Conservation (phyloP, 163 green algal species). For the Chloroidium sp. region DNA sequence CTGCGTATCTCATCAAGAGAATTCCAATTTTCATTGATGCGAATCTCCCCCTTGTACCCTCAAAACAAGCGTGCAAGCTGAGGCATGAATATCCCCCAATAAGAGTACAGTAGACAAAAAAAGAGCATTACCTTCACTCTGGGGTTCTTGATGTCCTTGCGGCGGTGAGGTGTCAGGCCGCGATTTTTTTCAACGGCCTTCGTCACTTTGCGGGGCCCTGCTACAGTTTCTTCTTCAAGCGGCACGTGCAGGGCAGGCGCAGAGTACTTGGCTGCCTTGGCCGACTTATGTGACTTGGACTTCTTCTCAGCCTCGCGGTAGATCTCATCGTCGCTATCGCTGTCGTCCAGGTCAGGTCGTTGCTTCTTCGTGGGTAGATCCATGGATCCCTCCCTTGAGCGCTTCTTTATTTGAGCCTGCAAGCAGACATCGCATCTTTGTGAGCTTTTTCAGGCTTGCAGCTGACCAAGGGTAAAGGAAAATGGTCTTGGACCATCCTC, state of each 20-base stretch:
- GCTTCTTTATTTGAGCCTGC: no score
- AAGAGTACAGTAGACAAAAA: no score
- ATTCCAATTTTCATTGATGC: neutral
- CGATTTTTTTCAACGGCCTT: constrained; percentile 89
- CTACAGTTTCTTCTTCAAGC: constrained; percentile 40
- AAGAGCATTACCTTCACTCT: constrained; percentile 31
- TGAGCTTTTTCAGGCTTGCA: no score
- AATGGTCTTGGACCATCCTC: no score
- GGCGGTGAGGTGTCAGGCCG: constrained; percentile 84
- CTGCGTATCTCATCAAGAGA: no score
- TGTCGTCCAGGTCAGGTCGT: no score
- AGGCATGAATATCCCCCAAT: neutral
- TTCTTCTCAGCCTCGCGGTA: constrained; percentile 6
- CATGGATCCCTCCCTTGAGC: no score
- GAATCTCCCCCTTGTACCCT: neutral
- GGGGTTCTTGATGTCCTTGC: constrained; percentile 92
- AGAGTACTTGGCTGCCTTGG: constrained; percentile 30
- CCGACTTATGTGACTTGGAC: constrained; percentile 30
- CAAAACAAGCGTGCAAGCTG: neutral
- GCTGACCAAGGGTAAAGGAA: no score
- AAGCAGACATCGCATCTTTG: no score
- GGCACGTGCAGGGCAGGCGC: constrained; percentile 42
- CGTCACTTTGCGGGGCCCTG: constrained; percentile 27
- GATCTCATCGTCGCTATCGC: no score
- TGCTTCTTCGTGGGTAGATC: no score